Percentiles rank a stretch among this genome's conserved stretches.
Evolutionary conservation across 306 rosid genomes (phyloP).

Genomic region (Prunus davidiana): DNA sequence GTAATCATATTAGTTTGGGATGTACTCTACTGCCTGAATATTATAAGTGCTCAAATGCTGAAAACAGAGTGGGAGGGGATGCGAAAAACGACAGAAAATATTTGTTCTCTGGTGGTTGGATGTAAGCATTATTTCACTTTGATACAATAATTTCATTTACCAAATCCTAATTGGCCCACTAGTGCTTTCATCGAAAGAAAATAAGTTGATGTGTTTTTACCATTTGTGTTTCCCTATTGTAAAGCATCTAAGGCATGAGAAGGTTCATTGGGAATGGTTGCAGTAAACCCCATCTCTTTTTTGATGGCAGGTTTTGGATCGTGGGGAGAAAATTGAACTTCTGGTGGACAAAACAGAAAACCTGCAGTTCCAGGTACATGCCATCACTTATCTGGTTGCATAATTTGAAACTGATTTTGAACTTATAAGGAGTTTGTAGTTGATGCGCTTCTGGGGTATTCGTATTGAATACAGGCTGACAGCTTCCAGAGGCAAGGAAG

Average conservation of each 20-base stretch:
- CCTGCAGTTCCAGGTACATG: slow-evolving; percentile 86
- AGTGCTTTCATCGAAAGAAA: not conserved
- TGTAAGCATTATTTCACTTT: too few species aligned
- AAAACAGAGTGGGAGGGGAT: not conserved
- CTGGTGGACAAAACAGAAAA: slow-evolving; percentile 95
- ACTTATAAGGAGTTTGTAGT: not conserved
- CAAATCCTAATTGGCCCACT: not conserved
- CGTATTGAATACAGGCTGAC: slow-evolving; percentile 65
- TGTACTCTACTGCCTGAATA: not conserved
- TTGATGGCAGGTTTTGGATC: slow-evolving; percentile 83
- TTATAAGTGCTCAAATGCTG: not conserved
- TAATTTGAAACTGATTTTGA: not conserved
- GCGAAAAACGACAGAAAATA: not conserved
- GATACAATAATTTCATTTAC: not conserved
- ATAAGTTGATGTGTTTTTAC: not conserved
- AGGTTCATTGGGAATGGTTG: not conserved
- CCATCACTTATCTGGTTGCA: not conserved
- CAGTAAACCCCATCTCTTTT: slow-evolving; percentile 1
- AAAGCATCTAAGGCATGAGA: not conserved
- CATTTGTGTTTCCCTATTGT: not conserved
- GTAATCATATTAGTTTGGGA: not conserved
- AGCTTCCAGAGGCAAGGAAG: slow-evolving; percentile 99
- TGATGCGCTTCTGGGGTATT: not conserved
- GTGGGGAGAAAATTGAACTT: slow-evolving; percentile 96
- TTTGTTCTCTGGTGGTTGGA: not conserved